phyloP scores from a whole-genome alignment of 805 yeast species.

The Nakazawaea laoshanensis region DNA sequence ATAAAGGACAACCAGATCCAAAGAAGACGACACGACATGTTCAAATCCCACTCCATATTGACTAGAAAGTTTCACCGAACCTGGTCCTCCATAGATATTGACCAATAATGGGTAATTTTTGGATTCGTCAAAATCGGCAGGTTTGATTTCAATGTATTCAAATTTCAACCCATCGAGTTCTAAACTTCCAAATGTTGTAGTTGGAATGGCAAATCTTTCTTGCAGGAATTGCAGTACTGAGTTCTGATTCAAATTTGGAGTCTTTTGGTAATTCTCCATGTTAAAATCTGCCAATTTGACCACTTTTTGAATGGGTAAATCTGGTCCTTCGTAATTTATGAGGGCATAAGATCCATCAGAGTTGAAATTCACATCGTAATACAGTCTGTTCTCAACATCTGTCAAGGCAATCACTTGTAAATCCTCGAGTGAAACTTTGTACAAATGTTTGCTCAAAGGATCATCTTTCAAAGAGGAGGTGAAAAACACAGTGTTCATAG shows the following conservation, averaged over 20 bases:
- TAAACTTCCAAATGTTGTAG: constrained; percentile 29
- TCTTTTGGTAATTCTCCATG: constrained; percentile 1
- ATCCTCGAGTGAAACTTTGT: constrained; percentile 32
- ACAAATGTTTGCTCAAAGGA: constrained; percentile 51
- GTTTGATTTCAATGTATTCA: constrained; percentile 55
- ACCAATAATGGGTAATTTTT: constrained; percentile 53
- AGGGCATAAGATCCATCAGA: constrained; percentile 46
- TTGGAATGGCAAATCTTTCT: constrained; percentile 33
- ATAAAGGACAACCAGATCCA: constrained; percentile 53
- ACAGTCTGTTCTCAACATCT: constrained; percentile 28
- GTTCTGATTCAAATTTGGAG: constrained; percentile 6
- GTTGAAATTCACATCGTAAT: constrained; percentile 45
- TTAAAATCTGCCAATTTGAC: constrained; percentile 17
- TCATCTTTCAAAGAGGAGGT: constrained; percentile 43
- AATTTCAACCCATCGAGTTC: constrained; percentile 28
- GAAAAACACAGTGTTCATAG: constrained; percentile 42
- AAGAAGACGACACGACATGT: constrained; percentile 45
- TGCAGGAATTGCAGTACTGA: not conserved
- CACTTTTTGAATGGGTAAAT: constrained; percentile 36
- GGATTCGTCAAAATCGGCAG: constrained; percentile 41
- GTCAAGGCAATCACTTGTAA: constrained; percentile 18
- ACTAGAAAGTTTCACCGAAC: constrained; percentile 50
- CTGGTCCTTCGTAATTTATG: constrained; percentile 39
- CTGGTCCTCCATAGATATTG: constrained; percentile 76
- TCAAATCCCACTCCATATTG: constrained; percentile 45